Evolutionary conservation across 768 basidiomycete genomes (phyloP).

Genomic region (Tulasnella calospora): DNA sequence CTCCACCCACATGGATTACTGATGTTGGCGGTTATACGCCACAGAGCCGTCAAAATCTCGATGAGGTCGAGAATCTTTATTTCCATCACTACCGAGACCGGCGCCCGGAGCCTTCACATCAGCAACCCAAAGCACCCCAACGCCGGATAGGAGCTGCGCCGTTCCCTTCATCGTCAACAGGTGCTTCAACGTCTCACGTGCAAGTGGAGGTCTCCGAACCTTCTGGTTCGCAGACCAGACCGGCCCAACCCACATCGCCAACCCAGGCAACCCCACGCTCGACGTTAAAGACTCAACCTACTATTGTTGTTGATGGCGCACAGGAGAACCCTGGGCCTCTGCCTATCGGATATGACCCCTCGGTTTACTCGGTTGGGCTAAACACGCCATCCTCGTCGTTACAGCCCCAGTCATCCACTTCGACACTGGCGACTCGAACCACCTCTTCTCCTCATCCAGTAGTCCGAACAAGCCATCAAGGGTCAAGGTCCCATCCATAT

Average conservation of each 20-base stretch:
- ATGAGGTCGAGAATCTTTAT: constrained; percentile 79
- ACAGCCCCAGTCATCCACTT: background rate
- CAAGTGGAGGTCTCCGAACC: background rate
- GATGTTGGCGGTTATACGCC: constrained; percentile 7
- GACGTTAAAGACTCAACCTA: background rate
- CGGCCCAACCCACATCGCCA: background rate
- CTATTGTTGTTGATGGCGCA: background rate
- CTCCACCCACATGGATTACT: background rate
- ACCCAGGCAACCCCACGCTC: background rate
- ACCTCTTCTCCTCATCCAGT: background rate
- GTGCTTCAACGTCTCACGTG: background rate
- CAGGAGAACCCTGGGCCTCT: background rate
- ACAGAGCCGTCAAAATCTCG: constrained; percentile 51
- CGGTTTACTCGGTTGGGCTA: background rate
- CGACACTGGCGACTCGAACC: background rate
- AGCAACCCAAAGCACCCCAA: background rate
- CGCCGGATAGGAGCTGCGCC: background rate
- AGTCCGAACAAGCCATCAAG: background rate
- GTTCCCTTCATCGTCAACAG: background rate
- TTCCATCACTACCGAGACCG: constrained; percentile 59
- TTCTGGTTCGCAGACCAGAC: background rate
- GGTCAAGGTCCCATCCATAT: background rate
- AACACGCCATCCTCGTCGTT: background rate
- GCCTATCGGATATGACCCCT: background rate
- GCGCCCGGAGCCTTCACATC: background rate